phyloP scores from a whole-genome alignment of 2,329 filamentous ascomycete species.

The Ploettnerulaceae sp. region DNA sequence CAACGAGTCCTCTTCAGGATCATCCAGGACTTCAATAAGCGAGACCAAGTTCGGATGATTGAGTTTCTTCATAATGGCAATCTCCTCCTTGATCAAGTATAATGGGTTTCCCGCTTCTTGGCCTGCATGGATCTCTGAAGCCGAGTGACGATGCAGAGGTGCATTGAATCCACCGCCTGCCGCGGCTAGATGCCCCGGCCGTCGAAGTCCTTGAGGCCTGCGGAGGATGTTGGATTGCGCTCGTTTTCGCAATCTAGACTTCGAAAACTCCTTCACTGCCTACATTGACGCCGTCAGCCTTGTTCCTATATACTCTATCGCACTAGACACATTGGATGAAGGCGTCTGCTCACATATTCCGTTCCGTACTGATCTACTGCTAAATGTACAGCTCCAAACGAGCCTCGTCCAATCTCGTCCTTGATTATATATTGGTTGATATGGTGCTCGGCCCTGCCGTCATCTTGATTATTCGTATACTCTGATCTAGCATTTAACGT shows the following conservation, averaged over 20 bases:
- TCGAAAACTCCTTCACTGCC: conserved; percentile 98
- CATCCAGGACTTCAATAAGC: conserved; percentile 89
- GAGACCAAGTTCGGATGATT: conserved; percentile 92
- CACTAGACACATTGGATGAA: no score
- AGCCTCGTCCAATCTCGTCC: conserved; percentile 94
- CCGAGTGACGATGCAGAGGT: conserved; percentile 48
- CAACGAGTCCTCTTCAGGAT: conserved; percentile 89
- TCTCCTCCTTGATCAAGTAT: conserved; percentile 88
- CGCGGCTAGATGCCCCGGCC: conserved; percentile 44
- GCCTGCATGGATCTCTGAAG: conserved; percentile 46
- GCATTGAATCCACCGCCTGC: conserved; percentile 39
- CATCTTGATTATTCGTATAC: conserved; percentile 78
- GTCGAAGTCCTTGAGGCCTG: conserved; percentile 49
- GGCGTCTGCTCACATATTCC: conserved; percentile 73
- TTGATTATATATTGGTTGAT: conserved; percentile 95
- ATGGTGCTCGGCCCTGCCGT: conserved; percentile 73
- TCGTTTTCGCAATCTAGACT: conserved; percentile 80
- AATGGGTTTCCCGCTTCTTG: conserved; percentile 66
- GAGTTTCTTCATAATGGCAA: conserved; percentile 98
- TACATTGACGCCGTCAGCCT: conserved; percentile 38
- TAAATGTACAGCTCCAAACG: conserved; percentile 88
- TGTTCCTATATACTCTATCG: not conserved
- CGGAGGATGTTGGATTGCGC: conserved; percentile 85
- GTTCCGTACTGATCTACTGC: conserved; percentile 85
- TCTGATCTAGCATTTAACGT: conserved; percentile 85